These are phyloP conservation scores for Solanum habrochaites DNA, from an alignment of 257 asterid genomes.

Conservation along the genomic window DNA sequence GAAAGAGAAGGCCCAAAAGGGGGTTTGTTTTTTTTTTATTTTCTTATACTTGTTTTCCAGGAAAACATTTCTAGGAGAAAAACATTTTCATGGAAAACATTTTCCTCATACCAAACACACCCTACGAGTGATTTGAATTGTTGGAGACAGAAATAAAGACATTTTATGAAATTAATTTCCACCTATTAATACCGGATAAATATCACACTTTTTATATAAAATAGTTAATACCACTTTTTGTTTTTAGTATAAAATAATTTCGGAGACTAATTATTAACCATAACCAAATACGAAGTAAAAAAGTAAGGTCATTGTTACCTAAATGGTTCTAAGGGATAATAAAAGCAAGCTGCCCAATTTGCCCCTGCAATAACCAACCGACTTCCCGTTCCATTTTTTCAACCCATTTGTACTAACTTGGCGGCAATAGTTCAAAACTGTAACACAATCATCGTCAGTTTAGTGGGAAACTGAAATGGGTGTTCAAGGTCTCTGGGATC, in stretches of 20 bases:
- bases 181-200: too few species aligned
- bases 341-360: not conserved
- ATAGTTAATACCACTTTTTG: not conserved
- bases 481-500: slow-evolving; percentile 95
- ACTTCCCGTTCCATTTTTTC: not conserved
- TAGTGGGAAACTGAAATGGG: slow-evolving; percentile 34
- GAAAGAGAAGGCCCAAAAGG: too few species aligned
- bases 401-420: not conserved
- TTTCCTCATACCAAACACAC: too few species aligned
- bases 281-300: not conserved
- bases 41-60: too few species aligned
- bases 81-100: too few species aligned
- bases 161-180: not conserved
- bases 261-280: not conserved
- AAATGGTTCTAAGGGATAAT: not conserved
- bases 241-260: not conserved
- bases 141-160: too few species aligned
- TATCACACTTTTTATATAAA: not conserved
- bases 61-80: too few species aligned
- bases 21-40: too few species aligned
- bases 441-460: not conserved
- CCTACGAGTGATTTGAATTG: too few species aligned
- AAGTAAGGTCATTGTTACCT: not conserved
- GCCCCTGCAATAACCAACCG: not conserved
- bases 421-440: slow-evolving; percentile 1